Conservation (phyloP, 148 eudicot genomes). For the Gaultheria prostrata region DNA sequence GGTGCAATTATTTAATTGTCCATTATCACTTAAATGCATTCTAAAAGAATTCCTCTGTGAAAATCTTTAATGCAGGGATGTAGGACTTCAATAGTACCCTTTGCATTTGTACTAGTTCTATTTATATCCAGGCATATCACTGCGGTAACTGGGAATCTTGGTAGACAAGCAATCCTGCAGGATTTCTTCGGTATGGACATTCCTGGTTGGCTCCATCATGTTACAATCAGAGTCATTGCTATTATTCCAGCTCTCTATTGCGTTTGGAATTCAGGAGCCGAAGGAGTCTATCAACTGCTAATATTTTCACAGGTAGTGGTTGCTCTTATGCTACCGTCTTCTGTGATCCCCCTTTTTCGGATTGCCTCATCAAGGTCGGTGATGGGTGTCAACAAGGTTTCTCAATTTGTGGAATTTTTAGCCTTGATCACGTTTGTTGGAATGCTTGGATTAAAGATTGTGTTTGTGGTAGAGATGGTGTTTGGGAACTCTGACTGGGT, state of each 20-base stretch:
- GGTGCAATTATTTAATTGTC: not conserved
- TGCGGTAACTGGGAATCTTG: constrained; percentile 67
- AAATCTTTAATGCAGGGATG: constrained; percentile 50
- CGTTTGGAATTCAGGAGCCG: constrained; percentile 79
- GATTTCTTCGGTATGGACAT: constrained; percentile 68
- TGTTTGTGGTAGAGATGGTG: constrained; percentile 77
- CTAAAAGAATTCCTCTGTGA: not conserved
- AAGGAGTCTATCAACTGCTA: constrained; percentile 82
- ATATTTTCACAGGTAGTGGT: constrained; percentile 77
- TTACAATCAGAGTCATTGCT: constrained; percentile 70
- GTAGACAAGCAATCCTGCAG: constrained; percentile 57
- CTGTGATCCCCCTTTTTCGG: constrained; percentile 86
- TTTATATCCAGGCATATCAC: constrained; percentile 70
- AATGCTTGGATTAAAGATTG: constrained; percentile 64
- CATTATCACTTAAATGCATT: not conserved
- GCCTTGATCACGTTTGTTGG: constrained; percentile 60
- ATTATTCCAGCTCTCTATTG: constrained; percentile 69
- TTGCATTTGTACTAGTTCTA: constrained; percentile 54
- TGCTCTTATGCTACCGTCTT: constrained; percentile 84
- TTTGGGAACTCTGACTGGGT: constrained; percentile 91
- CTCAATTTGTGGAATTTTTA: constrained; percentile 66
- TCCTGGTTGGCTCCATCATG: constrained; percentile 95
- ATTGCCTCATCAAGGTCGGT: constrained; percentile 70
- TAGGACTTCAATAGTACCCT: constrained; percentile 52
- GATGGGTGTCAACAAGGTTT: constrained; percentile 73